Evolutionary conservation across 345 rosid genomes (phyloP).

Genomic region (Noccaea bulbosa): DNA sequence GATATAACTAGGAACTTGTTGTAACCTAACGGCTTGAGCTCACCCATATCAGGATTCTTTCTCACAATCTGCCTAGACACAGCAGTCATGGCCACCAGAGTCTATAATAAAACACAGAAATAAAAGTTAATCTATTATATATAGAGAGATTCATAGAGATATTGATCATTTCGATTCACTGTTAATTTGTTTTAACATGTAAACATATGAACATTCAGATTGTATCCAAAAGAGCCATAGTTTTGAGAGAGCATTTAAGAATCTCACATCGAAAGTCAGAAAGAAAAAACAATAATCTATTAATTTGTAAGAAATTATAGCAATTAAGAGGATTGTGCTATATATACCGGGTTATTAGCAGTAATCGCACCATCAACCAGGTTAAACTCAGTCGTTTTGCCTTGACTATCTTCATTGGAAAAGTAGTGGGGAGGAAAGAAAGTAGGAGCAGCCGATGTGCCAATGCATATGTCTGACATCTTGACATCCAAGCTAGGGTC

Average conservation of each 20-base stretch:
- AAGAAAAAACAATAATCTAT: background rate
- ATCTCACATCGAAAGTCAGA: background rate
- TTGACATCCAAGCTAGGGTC: slow-evolving; percentile 53
- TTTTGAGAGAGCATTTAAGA: background rate
- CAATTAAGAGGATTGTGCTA: background rate
- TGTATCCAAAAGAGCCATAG: background rate
- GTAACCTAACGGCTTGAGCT: slow-evolving; percentile 51
- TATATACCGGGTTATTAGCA: slow-evolving; percentile 68
- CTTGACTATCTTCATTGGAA: slow-evolving; percentile 50
- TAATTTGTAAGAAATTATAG: no score
- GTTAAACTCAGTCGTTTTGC: slow-evolving; percentile 54
- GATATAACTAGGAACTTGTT: slow-evolving; percentile 64
- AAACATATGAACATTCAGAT: background rate
- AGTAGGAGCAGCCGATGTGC: slow-evolving; percentile 82
- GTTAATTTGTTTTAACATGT: background rate
- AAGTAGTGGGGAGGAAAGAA: slow-evolving; percentile 63
- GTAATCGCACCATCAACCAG: slow-evolving; percentile 75
- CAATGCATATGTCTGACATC: slow-evolving; percentile 67
- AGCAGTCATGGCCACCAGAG: slow-evolving; percentile 66
- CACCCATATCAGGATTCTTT: slow-evolving; percentile 53
- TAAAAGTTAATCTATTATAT: background rate
- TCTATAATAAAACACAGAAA: slow-evolving; percentile 45
- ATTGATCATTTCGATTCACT: no score
- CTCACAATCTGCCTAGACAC: slow-evolving; percentile 57
- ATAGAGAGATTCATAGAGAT: background rate